These are phyloP conservation scores for Boletellus ananas DNA, from an alignment of 768 basidiomycete species.

Conservation along the genomic window DNA sequence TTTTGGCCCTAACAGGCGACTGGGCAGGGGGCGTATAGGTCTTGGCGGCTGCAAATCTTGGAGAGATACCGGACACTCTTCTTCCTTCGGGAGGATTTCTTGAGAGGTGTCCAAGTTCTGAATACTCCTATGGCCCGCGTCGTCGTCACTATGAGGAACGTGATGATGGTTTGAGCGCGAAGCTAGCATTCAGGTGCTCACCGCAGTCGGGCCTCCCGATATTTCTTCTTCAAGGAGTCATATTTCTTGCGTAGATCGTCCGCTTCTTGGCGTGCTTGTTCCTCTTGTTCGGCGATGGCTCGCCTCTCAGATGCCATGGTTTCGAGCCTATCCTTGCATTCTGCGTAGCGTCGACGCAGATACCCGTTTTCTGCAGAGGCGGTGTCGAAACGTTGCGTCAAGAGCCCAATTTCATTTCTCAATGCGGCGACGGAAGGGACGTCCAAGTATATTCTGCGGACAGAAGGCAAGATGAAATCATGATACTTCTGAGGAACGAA, in stretches of 20 bases:
- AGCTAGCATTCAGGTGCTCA: slow-evolving; percentile 2
- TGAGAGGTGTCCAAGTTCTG: slow-evolving; percentile 10
- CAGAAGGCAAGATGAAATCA: slow-evolving; percentile 52
- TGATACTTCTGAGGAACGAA: slow-evolving; percentile 56
- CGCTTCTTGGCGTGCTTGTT: slow-evolving; percentile 37
- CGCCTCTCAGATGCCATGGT: slow-evolving; percentile 33
- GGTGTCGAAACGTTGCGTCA: slow-evolving; percentile 37
- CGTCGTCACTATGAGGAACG: slow-evolving; percentile 5
- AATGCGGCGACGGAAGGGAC: slow-evolving; percentile 21
- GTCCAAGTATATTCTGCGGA: slow-evolving; percentile 56
- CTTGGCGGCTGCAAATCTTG: slow-evolving; percentile 8
- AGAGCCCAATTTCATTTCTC: slow-evolving; percentile 33
- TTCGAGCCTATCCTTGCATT: slow-evolving; percentile 33
- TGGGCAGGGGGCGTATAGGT: slow-evolving; percentile 30
- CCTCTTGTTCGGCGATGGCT: slow-evolving; percentile 25
- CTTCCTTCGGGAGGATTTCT: slow-evolving; percentile 20
- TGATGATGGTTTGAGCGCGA: neutral
- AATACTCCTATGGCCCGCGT: slow-evolving; percentile 3
- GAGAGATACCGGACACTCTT: slow-evolving; percentile 18
- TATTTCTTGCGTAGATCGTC: slow-evolving; percentile 38
- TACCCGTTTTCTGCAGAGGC: slow-evolving; percentile 41
- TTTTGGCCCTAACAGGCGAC: slow-evolving; percentile 4
- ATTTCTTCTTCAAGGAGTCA: slow-evolving; percentile 28
- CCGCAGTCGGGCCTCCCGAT: slow-evolving; percentile 10
- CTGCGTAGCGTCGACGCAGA: slow-evolving; percentile 43